Percentiles rank a stretch among this genome's conserved stretches.
Evolutionary conservation across 1,139 yeast genomes (phyloP).

Genomic region (Debaryomycetaceae sp.): DNA sequence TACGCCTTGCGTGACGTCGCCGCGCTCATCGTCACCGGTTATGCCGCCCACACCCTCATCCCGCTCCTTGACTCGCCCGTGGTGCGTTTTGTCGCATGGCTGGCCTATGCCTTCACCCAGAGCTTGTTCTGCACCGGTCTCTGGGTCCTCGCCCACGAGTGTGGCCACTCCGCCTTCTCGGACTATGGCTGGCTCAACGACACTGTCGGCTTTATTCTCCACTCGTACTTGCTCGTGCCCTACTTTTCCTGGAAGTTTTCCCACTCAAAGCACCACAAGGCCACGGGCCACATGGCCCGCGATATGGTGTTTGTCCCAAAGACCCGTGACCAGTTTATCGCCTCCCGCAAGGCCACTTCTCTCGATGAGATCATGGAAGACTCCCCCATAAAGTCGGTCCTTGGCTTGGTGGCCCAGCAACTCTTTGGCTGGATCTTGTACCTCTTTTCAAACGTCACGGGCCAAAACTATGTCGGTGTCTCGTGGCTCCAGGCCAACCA

Average conservation of each 20-base stretch:
- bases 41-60: slow-evolving; percentile 42
- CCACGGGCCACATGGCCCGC: slow-evolving; percentile 69
- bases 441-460: slow-evolving; percentile 64
- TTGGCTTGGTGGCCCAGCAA: slow-evolving; percentile 54
- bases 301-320: slow-evolving; percentile 80
- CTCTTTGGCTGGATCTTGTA: slow-evolving; percentile 65
- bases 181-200: slow-evolving; percentile 64
- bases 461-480: slow-evolving; percentile 51
- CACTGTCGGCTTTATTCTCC: slow-evolving; percentile 71
- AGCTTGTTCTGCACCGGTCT: slow-evolving; percentile 70
- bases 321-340: slow-evolving; percentile 45
- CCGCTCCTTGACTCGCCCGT: slow-evolving; percentile 16
- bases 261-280: slow-evolving; percentile 81
- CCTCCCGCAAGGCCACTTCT: slow-evolving; percentile 25
- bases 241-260: slow-evolving; percentile 80
- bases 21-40: slow-evolving; percentile 40
- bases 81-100: slow-evolving; percentile 29
- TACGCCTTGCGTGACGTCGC: slow-evolving; percentile 58
- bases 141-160: slow-evolving; percentile 86
- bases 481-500: slow-evolving; percentile 42
- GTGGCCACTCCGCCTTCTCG: slow-evolving; percentile 82
- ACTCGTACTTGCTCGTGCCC: slow-evolving; percentile 70
- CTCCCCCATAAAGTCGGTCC: slow-evolving; percentile 56
- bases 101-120: slow-evolving; percentile 30
- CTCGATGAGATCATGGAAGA: slow-evolving; percentile 59